Evolutionary conservation across 352 stramenopile species (phyloP), one percentile per base, ranked within the genome.

Genomic region (Nothophytophthora sp.): DNA sequence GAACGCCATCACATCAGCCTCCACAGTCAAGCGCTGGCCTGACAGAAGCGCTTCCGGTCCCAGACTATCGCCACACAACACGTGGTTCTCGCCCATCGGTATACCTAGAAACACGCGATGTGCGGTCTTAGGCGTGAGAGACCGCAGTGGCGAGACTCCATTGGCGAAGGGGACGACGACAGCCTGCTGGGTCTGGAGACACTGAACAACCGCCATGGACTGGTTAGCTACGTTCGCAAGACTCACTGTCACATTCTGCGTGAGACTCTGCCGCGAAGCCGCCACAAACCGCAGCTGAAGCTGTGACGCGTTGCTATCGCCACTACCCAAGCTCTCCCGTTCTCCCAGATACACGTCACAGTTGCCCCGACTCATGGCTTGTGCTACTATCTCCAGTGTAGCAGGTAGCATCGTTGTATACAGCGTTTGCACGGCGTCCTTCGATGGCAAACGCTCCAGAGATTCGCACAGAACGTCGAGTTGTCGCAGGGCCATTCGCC

Each of bases 51-150:
- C 61, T n/a, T 86, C 66, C 5, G 38, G 3, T 0, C 70, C 70
- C 23, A 90, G 62, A 40, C 76, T 91, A 37, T 91, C 78, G 7
- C 63, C 63, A 49, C 76, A 86, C 9, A 91, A 23, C 2, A 93
- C 41, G 11, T 67, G 69, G 16, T 83, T 60, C 27, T 87, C 74
- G 5, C 72, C 63, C 59, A 93, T 76, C 0, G 73, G 67, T 0
- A 74, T 12, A 0, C 60, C 60, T 3, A 80, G 9, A 37, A 74
- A 76, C 4, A 82, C 56, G 8, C 78, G 65, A 9, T 71, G 55
- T 1, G 42, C 54, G 48, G 43, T 30, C 27, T 76, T 80, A 8
- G 28, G 6, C 3, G 69, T 68, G 10, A 80, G 47, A 7, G 52
- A 22, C 6, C 60, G 58, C 22, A 88, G 37, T 0, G 49, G 9